Conservation (phyloP, 2,329 filamentous ascomycete species). For the Colletotrichum ledebouriae region DNA sequence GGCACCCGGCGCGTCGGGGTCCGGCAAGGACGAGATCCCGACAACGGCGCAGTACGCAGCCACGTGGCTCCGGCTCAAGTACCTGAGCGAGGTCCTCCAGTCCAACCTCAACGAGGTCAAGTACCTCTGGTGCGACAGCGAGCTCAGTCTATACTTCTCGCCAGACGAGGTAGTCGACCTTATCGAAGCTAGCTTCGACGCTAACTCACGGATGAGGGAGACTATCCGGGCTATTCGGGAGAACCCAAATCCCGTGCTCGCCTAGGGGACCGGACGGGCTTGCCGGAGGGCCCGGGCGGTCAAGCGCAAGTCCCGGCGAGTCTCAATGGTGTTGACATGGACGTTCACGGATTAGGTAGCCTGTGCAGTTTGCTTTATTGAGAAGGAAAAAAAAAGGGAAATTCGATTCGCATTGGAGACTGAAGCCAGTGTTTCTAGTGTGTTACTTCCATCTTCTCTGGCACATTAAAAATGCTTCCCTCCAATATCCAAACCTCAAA, state of each 20-base stretch:
- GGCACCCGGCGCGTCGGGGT: constrained; percentile 26
- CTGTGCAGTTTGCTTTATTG: not conserved
- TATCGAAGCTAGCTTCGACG: constrained; percentile 74
- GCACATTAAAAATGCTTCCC: not conserved
- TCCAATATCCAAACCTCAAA: constrained; percentile 1
- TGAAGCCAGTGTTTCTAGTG: not conserved
- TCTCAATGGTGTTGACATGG: constrained; percentile 20
- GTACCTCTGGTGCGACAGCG: constrained; percentile 75
- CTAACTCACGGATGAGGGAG: constrained; percentile 70
- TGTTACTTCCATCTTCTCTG: not conserved
- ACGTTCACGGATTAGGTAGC: constrained; percentile 9
- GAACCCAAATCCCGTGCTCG: constrained; percentile 59
- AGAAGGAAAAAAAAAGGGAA: not conserved
- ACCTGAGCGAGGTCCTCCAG: constrained; percentile 74
- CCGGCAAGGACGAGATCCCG: constrained; percentile 58
- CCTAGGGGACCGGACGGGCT: constrained; percentile 35
- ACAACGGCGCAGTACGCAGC: constrained; percentile 72
- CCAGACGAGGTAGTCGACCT: constrained; percentile 73
- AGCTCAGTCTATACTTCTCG: constrained; percentile 74
- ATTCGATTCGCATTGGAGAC: not conserved
- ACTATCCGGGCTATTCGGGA: constrained; percentile 70
- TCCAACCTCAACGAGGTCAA: constrained; percentile 75
- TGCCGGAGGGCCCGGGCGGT: constrained; percentile 33
- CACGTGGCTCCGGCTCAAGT: constrained; percentile 74
- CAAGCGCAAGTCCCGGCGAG: constrained; percentile 25